phyloP scores from a whole-genome alignment of 1,284 basidiomycete species.

The Apiotrichum gamsii region DNA sequence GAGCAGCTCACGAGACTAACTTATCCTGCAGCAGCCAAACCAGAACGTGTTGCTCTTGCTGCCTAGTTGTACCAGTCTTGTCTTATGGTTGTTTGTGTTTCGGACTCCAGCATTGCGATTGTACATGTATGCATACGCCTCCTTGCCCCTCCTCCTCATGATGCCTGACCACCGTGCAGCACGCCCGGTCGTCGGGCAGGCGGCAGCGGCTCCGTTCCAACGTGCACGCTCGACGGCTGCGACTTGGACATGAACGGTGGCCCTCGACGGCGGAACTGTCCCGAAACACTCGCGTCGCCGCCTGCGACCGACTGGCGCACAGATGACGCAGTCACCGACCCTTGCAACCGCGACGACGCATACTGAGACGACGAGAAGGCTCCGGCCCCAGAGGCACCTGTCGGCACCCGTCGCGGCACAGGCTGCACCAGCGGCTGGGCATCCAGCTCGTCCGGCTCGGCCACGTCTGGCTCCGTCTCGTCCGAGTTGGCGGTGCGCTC shows the following conservation, averaged over 20 bases:
- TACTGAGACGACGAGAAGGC: background rate
- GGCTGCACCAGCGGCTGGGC: background rate
- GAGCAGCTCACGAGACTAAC: too few relatives aligned
- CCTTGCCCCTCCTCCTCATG: too few relatives aligned
- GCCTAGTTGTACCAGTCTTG: constrained; percentile 39
- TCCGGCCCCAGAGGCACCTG: background rate
- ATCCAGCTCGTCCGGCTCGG: background rate
- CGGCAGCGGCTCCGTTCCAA: too few relatives aligned
- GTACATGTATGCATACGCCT: too few relatives aligned
- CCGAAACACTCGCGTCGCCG: background rate
- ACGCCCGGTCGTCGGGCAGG: too few relatives aligned
- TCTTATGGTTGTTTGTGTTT: too few relatives aligned
- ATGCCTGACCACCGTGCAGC: too few relatives aligned
- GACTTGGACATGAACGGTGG: too few relatives aligned
- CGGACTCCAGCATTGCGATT: too few relatives aligned
- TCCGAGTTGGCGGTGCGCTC: background rate
- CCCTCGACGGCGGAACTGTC: background rate
- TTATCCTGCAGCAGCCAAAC: constrained; percentile 20
- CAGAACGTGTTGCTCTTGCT: constrained; percentile 50
- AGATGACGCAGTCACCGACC: background rate
- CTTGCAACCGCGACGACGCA: background rate
- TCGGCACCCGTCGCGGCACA: background rate
- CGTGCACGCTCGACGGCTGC: too few relatives aligned
- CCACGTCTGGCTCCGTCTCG: background rate
- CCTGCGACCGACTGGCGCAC: background rate